These are phyloP conservation scores for Harringtonia lauricola DNA, from an alignment of 2,329 filamentous ascomycete genomes.

Conservation along the genomic window DNA sequence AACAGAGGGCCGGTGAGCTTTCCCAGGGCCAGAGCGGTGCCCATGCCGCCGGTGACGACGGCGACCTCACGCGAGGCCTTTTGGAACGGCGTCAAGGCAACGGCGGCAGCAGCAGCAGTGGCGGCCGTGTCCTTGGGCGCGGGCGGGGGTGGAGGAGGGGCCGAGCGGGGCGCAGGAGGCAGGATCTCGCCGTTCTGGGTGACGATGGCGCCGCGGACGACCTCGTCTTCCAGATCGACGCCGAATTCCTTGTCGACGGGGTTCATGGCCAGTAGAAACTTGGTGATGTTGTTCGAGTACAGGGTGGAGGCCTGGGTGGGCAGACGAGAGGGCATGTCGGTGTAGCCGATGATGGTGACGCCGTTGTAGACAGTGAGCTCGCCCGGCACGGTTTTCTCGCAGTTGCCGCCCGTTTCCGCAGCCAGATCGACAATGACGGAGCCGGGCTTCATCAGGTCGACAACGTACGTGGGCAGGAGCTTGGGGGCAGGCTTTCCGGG, in stretches of 20 bases:
- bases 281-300: conserved; percentile 91
- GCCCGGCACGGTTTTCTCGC: conserved; percentile 67
- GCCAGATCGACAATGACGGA: conserved; percentile 83
- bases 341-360: conserved; percentile 81
- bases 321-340: conserved; percentile 74
- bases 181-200: conserved; percentile 67
- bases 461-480: conserved; percentile 69
- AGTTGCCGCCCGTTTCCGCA: conserved; percentile 80
- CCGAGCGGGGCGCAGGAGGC: conserved; percentile 61
- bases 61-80: conserved; percentile 67
- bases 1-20: conserved; percentile 74
- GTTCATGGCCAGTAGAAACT: conserved; percentile 72
- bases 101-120: conserved; percentile 45
- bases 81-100: conserved; percentile 72
- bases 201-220: conserved; percentile 76
- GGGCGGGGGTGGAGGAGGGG: conserved; percentile 44
- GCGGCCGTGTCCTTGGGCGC: conserved; percentile 45
- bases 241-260: conserved; percentile 71
- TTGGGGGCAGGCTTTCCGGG: conserved; percentile 75
- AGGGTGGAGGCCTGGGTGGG: conserved; percentile 83
- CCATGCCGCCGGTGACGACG: conserved; percentile 67
- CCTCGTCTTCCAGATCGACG: conserved; percentile 71
- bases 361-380: conserved; percentile 61
- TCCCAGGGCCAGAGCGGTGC: conserved; percentile 60
- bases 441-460: conserved; percentile 79